A percentile compares a stretch with the other conserved stretches of the same genome.
phyloP scores from a whole-genome alignment of 2,329 filamentous ascomycete genomes.

The Chrysosporium keratinophilum region DNA sequence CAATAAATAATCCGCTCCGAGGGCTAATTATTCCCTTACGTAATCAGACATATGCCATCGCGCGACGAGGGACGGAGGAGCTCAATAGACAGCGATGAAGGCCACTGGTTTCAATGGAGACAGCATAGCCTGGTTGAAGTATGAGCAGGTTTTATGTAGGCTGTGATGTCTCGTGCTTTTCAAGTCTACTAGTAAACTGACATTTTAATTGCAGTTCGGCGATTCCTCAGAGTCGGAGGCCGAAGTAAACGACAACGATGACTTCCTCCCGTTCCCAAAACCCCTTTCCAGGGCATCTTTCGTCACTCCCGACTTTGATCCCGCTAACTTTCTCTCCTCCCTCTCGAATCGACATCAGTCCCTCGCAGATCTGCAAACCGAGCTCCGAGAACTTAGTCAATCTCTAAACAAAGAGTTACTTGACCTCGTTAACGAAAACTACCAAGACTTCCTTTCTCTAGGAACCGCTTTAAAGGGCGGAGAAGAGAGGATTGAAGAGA shows the following conservation, averaged over 20 bases:
- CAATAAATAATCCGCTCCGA: too few relatives aligned
- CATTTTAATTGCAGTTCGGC: constrained; percentile 28
- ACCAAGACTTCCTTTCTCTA: constrained; percentile 77
- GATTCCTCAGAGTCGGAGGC: constrained; percentile 39
- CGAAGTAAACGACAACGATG: constrained; percentile 46
- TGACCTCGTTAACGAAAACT: constrained; percentile 91
- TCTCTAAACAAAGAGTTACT: constrained; percentile 76
- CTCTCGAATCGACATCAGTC: constrained; percentile 85
- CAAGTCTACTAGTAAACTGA: neutral
- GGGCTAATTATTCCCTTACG: too few relatives aligned
- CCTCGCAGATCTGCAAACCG: constrained; percentile 79
- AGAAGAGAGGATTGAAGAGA: constrained; percentile 82
- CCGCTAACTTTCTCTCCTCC: constrained; percentile 70
- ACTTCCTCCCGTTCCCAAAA: constrained; percentile 72
- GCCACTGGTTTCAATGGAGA: neutral
- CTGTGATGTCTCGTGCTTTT: neutral
- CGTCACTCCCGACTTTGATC: constrained; percentile 63
- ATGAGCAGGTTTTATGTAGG: constrained; percentile 17
- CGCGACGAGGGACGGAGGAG: too few relatives aligned
- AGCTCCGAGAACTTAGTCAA: constrained; percentile 70
- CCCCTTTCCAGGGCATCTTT: constrained; percentile 78
- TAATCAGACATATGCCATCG: too few relatives aligned
- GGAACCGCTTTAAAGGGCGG: constrained; percentile 75
- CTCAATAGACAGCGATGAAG: too few relatives aligned
- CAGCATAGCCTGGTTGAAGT: neutral